phyloP scores from a whole-genome alignment of 345 rosid species.

The Cardamine resedifolia region DNA sequence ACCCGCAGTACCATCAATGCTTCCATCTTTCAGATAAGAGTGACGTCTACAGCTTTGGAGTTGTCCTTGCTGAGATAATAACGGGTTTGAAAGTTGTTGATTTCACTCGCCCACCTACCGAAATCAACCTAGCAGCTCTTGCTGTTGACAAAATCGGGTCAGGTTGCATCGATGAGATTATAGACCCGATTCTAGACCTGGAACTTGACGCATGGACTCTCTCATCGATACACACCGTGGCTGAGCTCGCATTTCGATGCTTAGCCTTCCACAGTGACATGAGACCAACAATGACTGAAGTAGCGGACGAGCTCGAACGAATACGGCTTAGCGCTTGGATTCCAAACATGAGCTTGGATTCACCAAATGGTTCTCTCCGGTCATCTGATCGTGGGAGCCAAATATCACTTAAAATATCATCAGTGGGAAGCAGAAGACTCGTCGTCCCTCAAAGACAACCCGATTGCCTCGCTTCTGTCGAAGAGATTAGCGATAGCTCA shows the following conservation, averaged over 20 bases:
- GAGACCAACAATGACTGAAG: slow-evolving; percentile 95
- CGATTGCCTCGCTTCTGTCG: slow-evolving; percentile 42
- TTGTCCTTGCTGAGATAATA: slow-evolving; percentile 89
- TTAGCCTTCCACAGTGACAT: slow-evolving; percentile 82
- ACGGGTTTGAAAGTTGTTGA: slow-evolving; percentile 89
- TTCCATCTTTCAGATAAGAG: slow-evolving; percentile 82
- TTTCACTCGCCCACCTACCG: slow-evolving; percentile 74
- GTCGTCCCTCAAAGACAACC: slow-evolving; percentile 38
- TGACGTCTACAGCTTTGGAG: slow-evolving; percentile 92
- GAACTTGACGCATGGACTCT: slow-evolving; percentile 86
- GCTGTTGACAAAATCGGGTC: slow-evolving; percentile 84
- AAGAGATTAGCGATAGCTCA: slow-evolving; percentile 54
- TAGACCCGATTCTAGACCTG: slow-evolving; percentile 72
- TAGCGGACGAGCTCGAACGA: slow-evolving; percentile 80
- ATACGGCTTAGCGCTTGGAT: slow-evolving; percentile 69
- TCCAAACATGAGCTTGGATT: slow-evolving; percentile 50
- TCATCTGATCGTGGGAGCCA: slow-evolving; percentile 47
- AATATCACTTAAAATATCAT: slow-evolving; percentile 38
- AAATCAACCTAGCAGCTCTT: slow-evolving; percentile 85
- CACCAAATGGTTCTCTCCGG: slow-evolving; percentile 51
- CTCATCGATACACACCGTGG: slow-evolving; percentile 70
- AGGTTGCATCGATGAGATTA: slow-evolving; percentile 83
- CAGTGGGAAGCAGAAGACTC: slow-evolving; percentile 43
- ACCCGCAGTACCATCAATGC: slow-evolving; percentile 78
- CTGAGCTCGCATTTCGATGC: slow-evolving; percentile 91